Conservation (phyloP, 345 rosid genomes). For the Eutrema heterophyllum region DNA sequence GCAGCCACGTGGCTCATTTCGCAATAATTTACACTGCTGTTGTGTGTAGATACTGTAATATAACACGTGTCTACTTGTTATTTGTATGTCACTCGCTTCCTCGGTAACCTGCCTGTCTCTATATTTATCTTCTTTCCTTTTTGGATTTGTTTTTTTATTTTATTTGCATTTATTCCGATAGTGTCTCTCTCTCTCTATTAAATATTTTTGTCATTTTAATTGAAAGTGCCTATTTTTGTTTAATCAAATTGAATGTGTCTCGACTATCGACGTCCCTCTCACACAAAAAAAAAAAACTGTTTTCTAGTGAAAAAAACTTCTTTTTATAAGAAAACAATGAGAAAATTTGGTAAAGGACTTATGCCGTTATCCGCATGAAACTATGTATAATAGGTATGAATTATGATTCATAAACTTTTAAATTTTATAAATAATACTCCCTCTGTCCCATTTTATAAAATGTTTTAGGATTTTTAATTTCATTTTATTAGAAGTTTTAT, state of each 20-base stretch:
- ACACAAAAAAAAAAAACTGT: neutral
- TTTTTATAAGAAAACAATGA: neutral
- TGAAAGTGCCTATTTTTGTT: neutral
- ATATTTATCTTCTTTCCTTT: neutral
- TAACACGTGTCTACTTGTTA: neutral
- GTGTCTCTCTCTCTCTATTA: neutral
- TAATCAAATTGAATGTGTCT: neutral
- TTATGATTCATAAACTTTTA: neutral
- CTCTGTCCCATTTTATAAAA: too few species aligned
- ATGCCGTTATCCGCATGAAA: slow-evolving; percentile 2
- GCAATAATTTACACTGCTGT: neutral
- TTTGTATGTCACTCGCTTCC: neutral
- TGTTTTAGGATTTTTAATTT: too few species aligned
- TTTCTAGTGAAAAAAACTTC: neutral
- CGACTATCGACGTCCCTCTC: neutral
- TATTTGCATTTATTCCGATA: slow-evolving; percentile 6
- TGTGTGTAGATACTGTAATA: neutral
- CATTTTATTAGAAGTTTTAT: too few species aligned
- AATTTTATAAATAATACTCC: neutral
- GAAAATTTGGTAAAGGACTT: neutral
- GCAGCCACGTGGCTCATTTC: slow-evolving; percentile 15
- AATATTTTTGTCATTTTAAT: slow-evolving; percentile 4
- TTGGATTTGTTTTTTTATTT: neutral
- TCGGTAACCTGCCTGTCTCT: slow-evolving; percentile 4
- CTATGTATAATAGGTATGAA: neutral